These are phyloP conservation scores for Pseudocercospora fuligena DNA, from an alignment of 2,329 filamentous ascomycete genomes.

Conservation along the genomic window DNA sequence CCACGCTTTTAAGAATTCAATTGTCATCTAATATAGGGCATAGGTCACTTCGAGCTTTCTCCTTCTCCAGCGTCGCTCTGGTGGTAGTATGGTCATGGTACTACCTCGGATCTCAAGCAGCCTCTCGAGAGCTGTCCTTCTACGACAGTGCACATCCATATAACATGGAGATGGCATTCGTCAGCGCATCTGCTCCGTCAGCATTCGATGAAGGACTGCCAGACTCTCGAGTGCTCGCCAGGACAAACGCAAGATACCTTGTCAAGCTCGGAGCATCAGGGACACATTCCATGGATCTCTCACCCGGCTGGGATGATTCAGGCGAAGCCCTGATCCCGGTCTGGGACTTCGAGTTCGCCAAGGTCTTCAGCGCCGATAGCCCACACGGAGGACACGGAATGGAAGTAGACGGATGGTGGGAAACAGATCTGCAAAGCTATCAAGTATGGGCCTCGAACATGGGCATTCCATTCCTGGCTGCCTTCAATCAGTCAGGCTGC, in stretches of 20 bases:
- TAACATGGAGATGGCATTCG: neutral
- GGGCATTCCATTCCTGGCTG: neutral
- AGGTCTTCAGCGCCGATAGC: neutral
- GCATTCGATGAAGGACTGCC: constrained; percentile 7
- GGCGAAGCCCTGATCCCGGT: constrained; percentile 5
- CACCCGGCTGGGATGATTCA: constrained; percentile 8
- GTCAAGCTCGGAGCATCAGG: constrained; percentile 3
- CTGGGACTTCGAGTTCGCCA: constrained; percentile 6
- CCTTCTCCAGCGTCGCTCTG: constrained; percentile 2
- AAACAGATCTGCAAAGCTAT: constrained; percentile 4
- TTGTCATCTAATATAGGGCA: neutral
- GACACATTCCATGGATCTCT: constrained; percentile 7
- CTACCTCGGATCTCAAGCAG: constrained; percentile 9
- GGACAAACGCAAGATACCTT: constrained; percentile 4
- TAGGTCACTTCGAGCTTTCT: constrained; percentile 2
- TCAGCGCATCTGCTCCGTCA: constrained; percentile 3
- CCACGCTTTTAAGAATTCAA: neutral
- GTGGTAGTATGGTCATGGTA: constrained; percentile 7
- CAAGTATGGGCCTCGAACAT: neutral
- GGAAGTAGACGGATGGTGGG: constrained; percentile 6
- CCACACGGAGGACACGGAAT: constrained; percentile 7
- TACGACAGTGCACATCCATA: constrained; percentile 1
- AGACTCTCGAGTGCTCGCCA: constrained; percentile 1
- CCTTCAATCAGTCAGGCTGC: neutral
- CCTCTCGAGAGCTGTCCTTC: neutral